These are phyloP conservation scores for Mallotus nudiflorus DNA, from an alignment of 345 rosid species.

Conservation along the genomic window DNA sequence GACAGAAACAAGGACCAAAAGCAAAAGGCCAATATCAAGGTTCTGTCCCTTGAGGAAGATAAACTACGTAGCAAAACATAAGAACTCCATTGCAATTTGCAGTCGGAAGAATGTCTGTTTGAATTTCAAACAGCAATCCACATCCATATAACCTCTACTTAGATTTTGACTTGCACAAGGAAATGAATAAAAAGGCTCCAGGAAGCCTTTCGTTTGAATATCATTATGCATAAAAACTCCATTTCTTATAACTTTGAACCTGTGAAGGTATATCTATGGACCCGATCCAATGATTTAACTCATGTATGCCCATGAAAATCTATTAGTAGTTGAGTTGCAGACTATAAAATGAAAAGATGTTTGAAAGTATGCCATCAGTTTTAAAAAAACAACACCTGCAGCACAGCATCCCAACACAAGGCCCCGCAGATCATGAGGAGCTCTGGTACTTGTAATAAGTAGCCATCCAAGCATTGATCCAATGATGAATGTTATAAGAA, in stretches of 20 bases:
- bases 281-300: not conserved
- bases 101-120: too few species aligned
- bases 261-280: too few species aligned
- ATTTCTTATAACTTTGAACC: too few species aligned
- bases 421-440: constrained; percentile 45
- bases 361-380: not conserved
- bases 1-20: not conserved
- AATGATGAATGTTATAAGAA: constrained; percentile 37
- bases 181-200: too few species aligned
- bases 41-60: not conserved
- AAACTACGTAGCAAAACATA: not conserved
- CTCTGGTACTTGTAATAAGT: constrained; percentile 35
- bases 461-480: constrained; percentile 55
- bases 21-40: not conserved
- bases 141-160: not conserved
- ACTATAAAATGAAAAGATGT: not conserved
- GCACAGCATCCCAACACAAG: constrained; percentile 56
- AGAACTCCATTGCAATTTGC: not conserved
- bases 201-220: not conserved
- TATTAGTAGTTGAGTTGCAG: too few species aligned
- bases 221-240: too few species aligned
- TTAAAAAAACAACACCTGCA: constrained; percentile 31
- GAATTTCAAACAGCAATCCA: not conserved
- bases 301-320: too few species aligned
- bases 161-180: too few species aligned